Percentiles rank a stretch among this genome's conserved stretches.
Conservation (phyloP, 768 basidiomycete species). For the Neoboletus brunneissimus region DNA sequence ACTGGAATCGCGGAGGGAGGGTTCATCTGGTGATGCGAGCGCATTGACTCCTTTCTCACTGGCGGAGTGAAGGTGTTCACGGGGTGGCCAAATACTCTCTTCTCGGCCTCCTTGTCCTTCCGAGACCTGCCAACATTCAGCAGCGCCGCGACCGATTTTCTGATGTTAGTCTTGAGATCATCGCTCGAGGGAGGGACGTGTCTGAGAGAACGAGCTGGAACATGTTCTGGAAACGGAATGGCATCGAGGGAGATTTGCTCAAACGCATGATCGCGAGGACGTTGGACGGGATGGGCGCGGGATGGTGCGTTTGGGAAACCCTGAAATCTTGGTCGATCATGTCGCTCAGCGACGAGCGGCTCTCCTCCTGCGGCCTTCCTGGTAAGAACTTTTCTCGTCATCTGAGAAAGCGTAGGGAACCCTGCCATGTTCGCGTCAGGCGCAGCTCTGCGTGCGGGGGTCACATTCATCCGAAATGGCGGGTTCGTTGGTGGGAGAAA, state of each 20-base stretch:
- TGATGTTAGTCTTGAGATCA: constrained; percentile 3
- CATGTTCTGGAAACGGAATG: constrained; percentile 7
- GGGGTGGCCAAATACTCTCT: constrained; percentile 19
- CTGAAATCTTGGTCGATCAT: constrained; percentile 2
- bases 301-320: background rate
- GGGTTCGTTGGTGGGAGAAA: background rate
- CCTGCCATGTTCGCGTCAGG: background rate
- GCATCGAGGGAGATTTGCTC: constrained; percentile 12
- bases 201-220: constrained; percentile 8
- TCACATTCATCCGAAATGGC: background rate
- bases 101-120: constrained; percentile 1
- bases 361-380: background rate
- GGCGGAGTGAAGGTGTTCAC: constrained; percentile 9
- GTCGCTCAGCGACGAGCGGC: background rate
- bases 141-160: constrained; percentile 5
- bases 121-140: background rate
- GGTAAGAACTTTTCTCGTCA: constrained; percentile 10
- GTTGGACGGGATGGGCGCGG: background rate
- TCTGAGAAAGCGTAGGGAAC: constrained; percentile 20
- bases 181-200: constrained; percentile 4
- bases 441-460: background rate
- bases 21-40: background rate
- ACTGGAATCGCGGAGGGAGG: background rate
- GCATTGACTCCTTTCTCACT: constrained; percentile 15
- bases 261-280: background rate